Base-by-base conservation (phyloP, 768 basidiomycete genomes). In the Tremella fuciformis region DNA sequence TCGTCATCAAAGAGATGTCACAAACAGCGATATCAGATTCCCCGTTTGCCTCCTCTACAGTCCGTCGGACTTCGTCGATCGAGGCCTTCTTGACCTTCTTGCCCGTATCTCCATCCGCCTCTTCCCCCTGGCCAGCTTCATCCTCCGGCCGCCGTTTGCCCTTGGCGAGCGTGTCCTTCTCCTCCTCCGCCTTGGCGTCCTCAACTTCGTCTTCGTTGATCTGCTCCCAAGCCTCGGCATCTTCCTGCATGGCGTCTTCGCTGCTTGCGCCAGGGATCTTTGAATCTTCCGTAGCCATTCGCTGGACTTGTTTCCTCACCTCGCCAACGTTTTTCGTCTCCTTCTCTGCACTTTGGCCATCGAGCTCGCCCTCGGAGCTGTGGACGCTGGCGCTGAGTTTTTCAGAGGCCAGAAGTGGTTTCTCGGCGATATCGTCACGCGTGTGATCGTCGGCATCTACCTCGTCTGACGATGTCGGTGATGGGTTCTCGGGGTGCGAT, bases 261-360 rank as follows among this genome's bases (percentile, higher is more conserved):
- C 53, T 26, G 13, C 16, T 29, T 34, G 19, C 37, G 15, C 22
- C 50, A 7, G 22, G 50, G 25, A n/a, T 53, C 58, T 53, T 41
- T 4, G 24, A 22, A 22, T 25, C 52, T 15, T 38, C 39, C 21
- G 63, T 66, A 8, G 56, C 60, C 73, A 75, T 69, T 52, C 69
- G 55, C 48, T 67, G 65, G 13, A 75, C 73, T 50, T 73, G 70
- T 40, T 64, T 51, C 39, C 73, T 53, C 13, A 75, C 73, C 53
- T 75, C 73, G 11, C 65, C 65, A 7, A 75, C 68, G 8, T 60
- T 70, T 40, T 61, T 58, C 7, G 55, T 62, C 34, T 75, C 71
- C 3, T 50, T 59, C n/a, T 18, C 15, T 34, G 42, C n/a, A 51
- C 50, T 24, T 21, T 50, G 18, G 29, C 6, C 29, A 8, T 50